Base-by-base conservation (phyloP, 495 filamentous ascomycete genomes). In the Niebla homalea region DNA sequence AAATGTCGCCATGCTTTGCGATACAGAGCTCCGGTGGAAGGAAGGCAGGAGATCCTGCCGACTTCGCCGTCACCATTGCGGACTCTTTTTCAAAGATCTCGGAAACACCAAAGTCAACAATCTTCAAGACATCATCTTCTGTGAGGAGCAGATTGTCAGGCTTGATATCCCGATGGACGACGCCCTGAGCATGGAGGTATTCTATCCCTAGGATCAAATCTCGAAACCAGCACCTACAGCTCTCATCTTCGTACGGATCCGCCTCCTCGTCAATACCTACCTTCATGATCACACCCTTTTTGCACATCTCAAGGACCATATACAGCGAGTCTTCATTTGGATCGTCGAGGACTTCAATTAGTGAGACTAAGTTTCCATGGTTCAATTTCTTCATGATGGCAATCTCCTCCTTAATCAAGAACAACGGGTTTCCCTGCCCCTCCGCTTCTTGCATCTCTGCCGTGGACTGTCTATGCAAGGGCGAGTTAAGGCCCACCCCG, bases 371-470 rank as follows among this genome's bases (percentile, higher is more conserved):
- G 63, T 98, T 98, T 37, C 76, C 79, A 56, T 98, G 92, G 61
- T 96, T 80, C 43, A 98, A 74, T 64, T 98, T 97, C 70, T 98
- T 98, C 86, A 98, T 96, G 61, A 98, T 94, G 21, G 92, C 92
- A 57, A 98, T 94, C 62, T 98, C 92, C 65, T 94, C 87, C 52
- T 85, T 86, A 62, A 98, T 98, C 41, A 97, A 70, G 62, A 81
- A 84, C 2, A 97, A 71, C 2, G 89, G 76, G 59, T 94, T 90
- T 43, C 80, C 78, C n/a, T 72, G 74, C 49, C 80, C 81, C 35
- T 73, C 68, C 23, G 67, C 66, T 47, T 72, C 63, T 50, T 76
- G 68, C 21, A 67, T 67, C 42, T 72, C 70, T 11, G 67, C 63
- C 16, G 62, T 67, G 1, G 76, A 68, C 14, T 73, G 73, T 5